Base-by-base conservation (phyloP, 208 protist genomes). In the Wallacemonas collosoma region DNA sequence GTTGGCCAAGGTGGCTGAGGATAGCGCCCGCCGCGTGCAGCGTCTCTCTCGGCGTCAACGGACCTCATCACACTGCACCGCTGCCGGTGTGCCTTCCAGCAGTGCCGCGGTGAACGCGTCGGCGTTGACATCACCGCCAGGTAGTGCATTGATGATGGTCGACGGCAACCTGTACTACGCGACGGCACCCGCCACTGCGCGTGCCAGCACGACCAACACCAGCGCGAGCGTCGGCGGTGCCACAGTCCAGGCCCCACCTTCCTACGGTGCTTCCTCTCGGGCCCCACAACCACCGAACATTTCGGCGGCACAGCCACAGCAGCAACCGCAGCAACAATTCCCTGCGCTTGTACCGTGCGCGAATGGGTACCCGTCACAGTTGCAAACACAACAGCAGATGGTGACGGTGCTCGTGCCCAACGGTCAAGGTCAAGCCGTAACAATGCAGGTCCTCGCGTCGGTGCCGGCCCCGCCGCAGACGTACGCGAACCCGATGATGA, bases 1-100 rank as follows among this genome's bases (percentile, higher is more conserved):
- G 48, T 76, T 93, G 48, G 85, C 88, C 8, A 93, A 93, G 73
- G 85, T 93, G 9, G 88, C 88, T 1, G 88, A 93, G 76, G 86
- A 91, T 73, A 88, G 77, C 58, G 70, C 68, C 17, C 88, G 87
- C 14, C 86, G 88, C 50, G 80, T 85, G 54, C 84, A 93, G 74
- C 83, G 88, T 4, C 76, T 93, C 11, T 71, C 78, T 0, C 85
- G 88, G 2, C 60, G 60, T n/a, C 44, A 4, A 7, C 60, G 50
- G 50, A 36, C 41, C 12, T 26, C n/a, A 8, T 41, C 41, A 4
- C 26, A 26, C 26, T 26, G 26, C 26, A 0, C 26, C 26, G 26
- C 26, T 0, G 26, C 26, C 26, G 26, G 26, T 26, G 26, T 26
- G 26, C 26, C 26, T 26, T 26, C 26, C 26, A 26, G 26, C 26